Evolutionary conservation across 805 yeast species (phyloP).

Genomic region (Tetrapisispora pingtungensis): DNA sequence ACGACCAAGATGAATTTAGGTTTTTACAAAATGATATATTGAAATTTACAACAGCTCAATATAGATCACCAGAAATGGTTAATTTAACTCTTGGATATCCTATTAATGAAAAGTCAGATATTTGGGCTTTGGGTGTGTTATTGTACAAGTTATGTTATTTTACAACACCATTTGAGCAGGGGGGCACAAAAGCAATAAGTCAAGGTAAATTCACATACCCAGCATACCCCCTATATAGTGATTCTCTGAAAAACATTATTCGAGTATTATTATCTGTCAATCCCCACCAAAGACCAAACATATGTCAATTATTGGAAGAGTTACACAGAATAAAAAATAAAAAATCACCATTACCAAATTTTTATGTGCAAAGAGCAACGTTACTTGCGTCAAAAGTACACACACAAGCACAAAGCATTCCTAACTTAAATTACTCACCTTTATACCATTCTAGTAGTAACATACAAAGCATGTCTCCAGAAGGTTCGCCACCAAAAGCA

Average conservation of each 20-base stretch:
- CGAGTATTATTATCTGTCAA: slow-evolving; percentile 51
- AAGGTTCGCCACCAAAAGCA: not conserved
- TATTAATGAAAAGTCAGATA: slow-evolving; percentile 72
- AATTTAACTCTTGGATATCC: slow-evolving; percentile 60
- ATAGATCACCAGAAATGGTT: slow-evolving; percentile 77
- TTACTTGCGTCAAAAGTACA: no score
- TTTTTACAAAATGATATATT: slow-evolving; percentile 56
- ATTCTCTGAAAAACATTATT: slow-evolving; percentile 54
- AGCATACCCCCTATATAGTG: slow-evolving; percentile 46
- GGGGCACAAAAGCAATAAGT: slow-evolving; percentile 54
- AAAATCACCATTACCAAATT: slow-evolving; percentile 34
- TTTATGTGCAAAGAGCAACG: slow-evolving; percentile 24
- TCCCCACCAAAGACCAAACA: slow-evolving; percentile 65
- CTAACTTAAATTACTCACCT: not conserved
- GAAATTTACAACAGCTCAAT: slow-evolving; percentile 78
- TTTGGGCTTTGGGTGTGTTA: slow-evolving; percentile 79
- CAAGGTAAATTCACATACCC: slow-evolving; percentile 46
- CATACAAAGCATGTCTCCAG: not conserved
- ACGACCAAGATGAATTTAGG: slow-evolving; percentile 48
- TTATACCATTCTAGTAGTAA: no score
- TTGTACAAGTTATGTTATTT: slow-evolving; percentile 70
- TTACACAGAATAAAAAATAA: slow-evolving; percentile 49
- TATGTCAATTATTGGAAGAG: slow-evolving; percentile 60
- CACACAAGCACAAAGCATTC: not conserved
- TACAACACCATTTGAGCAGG: slow-evolving; percentile 70